These are phyloP conservation scores for Skeletonema tropicum DNA, from an alignment of 108 stramenopile species.

Conservation along the genomic window DNA sequence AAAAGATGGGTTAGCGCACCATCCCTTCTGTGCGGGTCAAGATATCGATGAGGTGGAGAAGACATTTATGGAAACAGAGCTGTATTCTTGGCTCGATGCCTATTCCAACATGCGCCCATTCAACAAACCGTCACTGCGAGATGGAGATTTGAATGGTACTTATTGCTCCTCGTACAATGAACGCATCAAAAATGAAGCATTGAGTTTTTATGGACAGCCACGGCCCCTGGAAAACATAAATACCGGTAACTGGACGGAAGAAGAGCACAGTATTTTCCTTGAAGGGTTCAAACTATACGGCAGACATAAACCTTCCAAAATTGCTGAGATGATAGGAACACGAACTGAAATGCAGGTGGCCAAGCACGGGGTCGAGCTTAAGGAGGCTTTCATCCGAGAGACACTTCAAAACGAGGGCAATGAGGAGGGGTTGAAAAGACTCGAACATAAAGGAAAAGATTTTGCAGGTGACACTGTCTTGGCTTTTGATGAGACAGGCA, in stretches of 20 bases:
- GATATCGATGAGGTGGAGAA: constrained; percentile 41
- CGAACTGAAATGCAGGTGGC: background rate
- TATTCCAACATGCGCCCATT: constrained; percentile 33
- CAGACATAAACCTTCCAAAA: background rate
- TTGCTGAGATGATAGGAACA: background rate
- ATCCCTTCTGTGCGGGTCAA: constrained; percentile 35
- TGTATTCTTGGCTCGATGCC: constrained; percentile 21
- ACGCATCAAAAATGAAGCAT: constrained; percentile 27
- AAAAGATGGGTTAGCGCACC: background rate
- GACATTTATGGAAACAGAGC: constrained; percentile 23
- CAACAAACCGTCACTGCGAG: constrained; percentile 39
- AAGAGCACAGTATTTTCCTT: background rate
- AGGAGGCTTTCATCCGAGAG: background rate
- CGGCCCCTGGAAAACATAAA: background rate
- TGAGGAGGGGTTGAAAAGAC: background rate
- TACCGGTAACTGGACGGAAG: background rate
- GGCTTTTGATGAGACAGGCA: background rate
- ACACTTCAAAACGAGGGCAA: background rate
- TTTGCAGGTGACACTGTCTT: background rate
- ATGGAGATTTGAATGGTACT: constrained; percentile 42
- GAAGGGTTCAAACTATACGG: background rate
- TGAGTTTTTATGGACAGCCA: constrained; percentile 33
- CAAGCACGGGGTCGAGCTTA: no score
- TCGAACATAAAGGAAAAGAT: no score
- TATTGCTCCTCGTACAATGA: constrained; percentile 49